Conservation (phyloP, 306 rosid genomes). For the Purshia tridentata region DNA sequence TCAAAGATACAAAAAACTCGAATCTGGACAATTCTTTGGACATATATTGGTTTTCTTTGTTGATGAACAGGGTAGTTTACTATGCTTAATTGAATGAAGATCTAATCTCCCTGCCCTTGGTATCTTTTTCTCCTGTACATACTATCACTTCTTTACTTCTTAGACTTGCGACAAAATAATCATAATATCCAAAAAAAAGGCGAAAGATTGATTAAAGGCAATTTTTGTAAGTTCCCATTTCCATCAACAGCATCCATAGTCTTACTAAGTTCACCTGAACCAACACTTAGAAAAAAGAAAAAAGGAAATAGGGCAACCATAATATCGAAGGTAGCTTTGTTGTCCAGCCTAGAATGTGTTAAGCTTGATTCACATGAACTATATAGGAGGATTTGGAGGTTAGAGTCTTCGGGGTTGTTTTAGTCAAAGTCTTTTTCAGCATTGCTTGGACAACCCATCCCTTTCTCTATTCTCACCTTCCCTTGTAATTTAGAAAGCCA, state of each 20-base stretch:
- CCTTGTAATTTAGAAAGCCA: no score
- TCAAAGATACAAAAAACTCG: not conserved
- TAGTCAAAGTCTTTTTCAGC: no score
- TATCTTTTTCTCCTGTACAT: not conserved
- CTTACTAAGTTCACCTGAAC: not conserved
- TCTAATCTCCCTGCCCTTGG: not conserved
- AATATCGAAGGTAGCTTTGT: no score
- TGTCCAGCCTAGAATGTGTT: no score
- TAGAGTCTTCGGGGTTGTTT: no score
- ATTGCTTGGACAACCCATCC: no score
- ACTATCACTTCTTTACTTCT: not conserved
- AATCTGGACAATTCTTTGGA: not conserved
- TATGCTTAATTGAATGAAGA: not conserved
- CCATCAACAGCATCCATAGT: not conserved
- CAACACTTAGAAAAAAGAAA: constrained; percentile 15
- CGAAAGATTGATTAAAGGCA: not conserved
- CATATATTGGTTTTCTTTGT: not conserved
- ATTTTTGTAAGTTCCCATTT: not conserved
- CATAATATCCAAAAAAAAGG: not conserved
- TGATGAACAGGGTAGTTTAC: no score
- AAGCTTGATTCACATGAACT: no score
- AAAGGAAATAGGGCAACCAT: not conserved
- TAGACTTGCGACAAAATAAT: not conserved
- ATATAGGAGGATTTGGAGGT: no score
- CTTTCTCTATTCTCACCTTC: no score